Evolutionary conservation across 2,329 filamentous ascomycete species (phyloP).

Genomic region (Zymoseptoria brevis): DNA sequence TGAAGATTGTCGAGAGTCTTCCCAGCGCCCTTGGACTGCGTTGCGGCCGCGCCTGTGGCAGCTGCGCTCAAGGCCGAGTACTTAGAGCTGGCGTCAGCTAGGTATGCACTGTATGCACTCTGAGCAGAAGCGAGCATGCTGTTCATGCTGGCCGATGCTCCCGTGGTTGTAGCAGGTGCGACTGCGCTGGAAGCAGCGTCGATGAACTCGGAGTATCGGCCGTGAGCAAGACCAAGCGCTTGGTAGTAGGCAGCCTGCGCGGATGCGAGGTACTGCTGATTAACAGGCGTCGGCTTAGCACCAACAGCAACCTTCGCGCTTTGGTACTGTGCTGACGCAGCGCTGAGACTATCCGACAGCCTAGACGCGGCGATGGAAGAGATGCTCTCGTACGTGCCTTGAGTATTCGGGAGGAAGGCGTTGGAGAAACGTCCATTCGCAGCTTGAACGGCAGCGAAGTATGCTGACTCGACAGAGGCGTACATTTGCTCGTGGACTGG

Average conservation of each 20-base stretch:
- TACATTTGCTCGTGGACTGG: slow-evolving; percentile 63
- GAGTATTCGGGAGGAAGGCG: slow-evolving; percentile 34
- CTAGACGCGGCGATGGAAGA: slow-evolving; percentile 62
- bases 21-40: not conserved
- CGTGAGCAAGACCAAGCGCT: slow-evolving; percentile 69
- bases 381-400: slow-evolving; percentile 44
- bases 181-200: slow-evolving; percentile 63
- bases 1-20: slow-evolving; percentile 22
- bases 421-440: slow-evolving; percentile 53
- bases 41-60: slow-evolving; percentile 18
- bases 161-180: slow-evolving; percentile 57
- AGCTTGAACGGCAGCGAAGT: slow-evolving; percentile 55
- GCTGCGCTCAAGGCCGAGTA: slow-evolving; percentile 20
- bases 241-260: slow-evolving; percentile 66
- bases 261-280: slow-evolving; percentile 50
- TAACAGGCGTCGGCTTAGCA: slow-evolving; percentile 51
- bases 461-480: slow-evolving; percentile 59
- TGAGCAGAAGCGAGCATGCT: slow-evolving; percentile 44
- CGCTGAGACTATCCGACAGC: slow-evolving; percentile 60
- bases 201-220: slow-evolving; percentile 68
- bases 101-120: slow-evolving; percentile 29
- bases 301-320: slow-evolving; percentile 59
- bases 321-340: slow-evolving; percentile 64
- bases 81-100: slow-evolving; percentile 26
- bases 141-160: slow-evolving; percentile 62